phyloP scores from a whole-genome alignment of 2,329 filamentous ascomycete genomes.

The Penicillium griseofulvum region DNA sequence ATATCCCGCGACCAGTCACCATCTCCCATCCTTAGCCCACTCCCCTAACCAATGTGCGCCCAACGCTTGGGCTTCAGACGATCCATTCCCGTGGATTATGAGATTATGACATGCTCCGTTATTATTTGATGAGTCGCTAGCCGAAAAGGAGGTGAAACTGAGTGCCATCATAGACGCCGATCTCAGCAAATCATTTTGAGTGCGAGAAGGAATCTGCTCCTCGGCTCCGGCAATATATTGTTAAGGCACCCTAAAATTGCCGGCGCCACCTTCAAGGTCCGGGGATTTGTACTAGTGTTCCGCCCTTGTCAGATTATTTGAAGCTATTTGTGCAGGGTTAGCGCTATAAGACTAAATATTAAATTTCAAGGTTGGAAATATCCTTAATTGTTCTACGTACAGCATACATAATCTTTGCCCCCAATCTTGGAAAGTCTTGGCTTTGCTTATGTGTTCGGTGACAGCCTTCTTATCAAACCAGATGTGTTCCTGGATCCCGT shows the following conservation, averaged over 20 bases:
- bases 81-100: conserved; percentile 30
- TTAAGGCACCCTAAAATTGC: conserved; percentile 1
- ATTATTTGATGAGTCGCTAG: conserved; percentile 24
- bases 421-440: background rate
- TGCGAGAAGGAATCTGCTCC: background rate
- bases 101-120: conserved; percentile 17
- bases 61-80: conserved; percentile 24
- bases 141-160: conserved; percentile 25
- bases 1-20: conserved; percentile 10
- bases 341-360: background rate
- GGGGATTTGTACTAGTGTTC: conserved; percentile 12
- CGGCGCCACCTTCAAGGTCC: conserved; percentile 16
- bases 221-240: background rate
- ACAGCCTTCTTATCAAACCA: conserved; percentile 16
- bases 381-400: too few relatives aligned
- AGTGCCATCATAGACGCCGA: conserved; percentile 22
- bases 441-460: conserved; percentile 2
- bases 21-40: background rate
- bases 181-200: conserved; percentile 8
- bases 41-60: conserved; percentile 12
- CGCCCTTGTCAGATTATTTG: background rate
- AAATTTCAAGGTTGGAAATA: background rate
- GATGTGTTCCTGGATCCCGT: conserved; percentile 28
- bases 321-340: background rate
- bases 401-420: background rate